Percentiles rank a stretch among this genome's conserved stretches.
Evolutionary conservation across 2,329 filamentous ascomycete species (phyloP).

Genomic region (Ustilaginoidea virens): DNA sequence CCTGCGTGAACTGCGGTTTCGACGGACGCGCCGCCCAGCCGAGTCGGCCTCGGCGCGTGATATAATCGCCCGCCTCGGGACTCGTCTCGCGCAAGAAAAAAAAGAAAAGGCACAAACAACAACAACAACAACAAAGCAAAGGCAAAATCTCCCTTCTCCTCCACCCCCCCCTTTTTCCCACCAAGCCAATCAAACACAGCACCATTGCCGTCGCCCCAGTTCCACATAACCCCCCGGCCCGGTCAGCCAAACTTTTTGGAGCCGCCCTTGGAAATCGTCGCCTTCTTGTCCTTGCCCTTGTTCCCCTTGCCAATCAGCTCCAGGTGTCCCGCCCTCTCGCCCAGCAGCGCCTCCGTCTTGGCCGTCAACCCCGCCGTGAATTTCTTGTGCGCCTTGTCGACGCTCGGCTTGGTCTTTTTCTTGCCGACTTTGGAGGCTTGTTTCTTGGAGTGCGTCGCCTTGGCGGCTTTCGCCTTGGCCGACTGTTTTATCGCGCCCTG

Average conservation of each 20-base stretch:
- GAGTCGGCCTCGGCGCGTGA: too few relatives aligned
- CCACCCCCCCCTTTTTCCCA: too few relatives aligned
- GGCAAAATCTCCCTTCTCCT: too few relatives aligned
- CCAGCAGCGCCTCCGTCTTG: slow-evolving; percentile 41
- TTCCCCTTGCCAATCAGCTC: slow-evolving; percentile 43
- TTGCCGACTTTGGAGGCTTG: slow-evolving; percentile 32
- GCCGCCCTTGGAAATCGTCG: slow-evolving; percentile 28
- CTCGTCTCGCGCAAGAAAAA: slow-evolving; percentile 4
- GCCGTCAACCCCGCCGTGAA: slow-evolving; percentile 36
- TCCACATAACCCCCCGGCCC: too few relatives aligned
- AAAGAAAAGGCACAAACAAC: neutral
- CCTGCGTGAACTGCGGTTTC: too few relatives aligned
- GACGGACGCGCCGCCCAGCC: too few relatives aligned
- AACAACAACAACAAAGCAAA: too few relatives aligned
- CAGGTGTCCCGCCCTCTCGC: slow-evolving; percentile 42
- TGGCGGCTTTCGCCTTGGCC: slow-evolving; percentile 22
- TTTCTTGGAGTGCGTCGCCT: slow-evolving; percentile 25
- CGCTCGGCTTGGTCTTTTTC: slow-evolving; percentile 27
- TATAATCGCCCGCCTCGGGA: too few relatives aligned
- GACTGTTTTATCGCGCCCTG: slow-evolving; percentile 38
- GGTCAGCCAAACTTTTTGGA: slow-evolving; percentile 39
- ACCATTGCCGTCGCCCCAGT: too few relatives aligned
- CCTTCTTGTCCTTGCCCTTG: slow-evolving; percentile 25
- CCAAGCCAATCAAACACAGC: too few relatives aligned
- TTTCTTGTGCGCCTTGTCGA: slow-evolving; percentile 39